Conservation (phyloP, 176 grass and related monocot genomes). For the Tuctoria greenei region DNA sequence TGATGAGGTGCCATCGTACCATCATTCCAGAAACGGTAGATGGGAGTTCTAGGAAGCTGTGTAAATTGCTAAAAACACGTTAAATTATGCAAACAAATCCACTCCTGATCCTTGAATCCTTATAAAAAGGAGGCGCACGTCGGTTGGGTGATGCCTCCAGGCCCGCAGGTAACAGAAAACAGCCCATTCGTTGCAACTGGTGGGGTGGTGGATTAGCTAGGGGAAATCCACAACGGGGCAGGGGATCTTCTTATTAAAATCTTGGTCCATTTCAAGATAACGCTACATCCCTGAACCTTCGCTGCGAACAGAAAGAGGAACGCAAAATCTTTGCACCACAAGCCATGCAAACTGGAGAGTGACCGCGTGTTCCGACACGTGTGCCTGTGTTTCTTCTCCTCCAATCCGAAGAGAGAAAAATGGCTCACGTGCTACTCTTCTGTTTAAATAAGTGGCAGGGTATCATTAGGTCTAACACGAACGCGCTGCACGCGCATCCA, state of each 20-base stretch:
- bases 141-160: not conserved
- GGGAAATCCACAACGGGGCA: constrained; percentile 20
- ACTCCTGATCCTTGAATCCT: not conserved
- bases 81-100: not conserved
- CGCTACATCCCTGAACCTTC: constrained; percentile 15
- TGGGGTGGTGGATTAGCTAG: not conserved
- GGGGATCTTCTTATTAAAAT: not conserved
- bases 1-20: not conserved
- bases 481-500: not conserved
- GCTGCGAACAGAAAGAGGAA: not conserved
- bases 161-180: not conserved
- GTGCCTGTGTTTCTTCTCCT: not conserved
- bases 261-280: constrained; percentile 8
- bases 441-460: not conserved
- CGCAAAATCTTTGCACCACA: not conserved
- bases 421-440: not conserved
- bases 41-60: not conserved
- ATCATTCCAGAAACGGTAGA: not conserved
- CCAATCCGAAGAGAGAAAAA: not conserved
- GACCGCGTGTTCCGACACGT: constrained; percentile 18
- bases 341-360: not conserved
- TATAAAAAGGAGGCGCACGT: not conserved
- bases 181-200: not conserved
- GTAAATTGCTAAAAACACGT: not conserved
- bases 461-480: constrained; percentile 1